Base-by-base conservation (phyloP, 192 early-diverging fungal species). In the Linnemannia zychae region DNA sequence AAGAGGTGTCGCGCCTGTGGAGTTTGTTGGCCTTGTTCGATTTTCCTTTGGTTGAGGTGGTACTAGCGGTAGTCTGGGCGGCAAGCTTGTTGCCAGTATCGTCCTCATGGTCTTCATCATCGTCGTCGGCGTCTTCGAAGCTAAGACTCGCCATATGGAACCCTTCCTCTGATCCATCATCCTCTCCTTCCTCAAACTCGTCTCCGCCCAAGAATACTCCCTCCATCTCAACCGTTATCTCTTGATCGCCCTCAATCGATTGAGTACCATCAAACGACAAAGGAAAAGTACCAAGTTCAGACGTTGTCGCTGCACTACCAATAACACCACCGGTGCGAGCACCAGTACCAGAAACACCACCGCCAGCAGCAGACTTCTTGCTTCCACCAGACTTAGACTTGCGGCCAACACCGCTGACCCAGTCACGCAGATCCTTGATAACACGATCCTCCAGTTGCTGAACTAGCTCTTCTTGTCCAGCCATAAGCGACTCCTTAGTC, bases 391-490 rank as follows among this genome's bases (percentile, higher is more conserved):
- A 31, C 38, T 24, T 38, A 53, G 15, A n/a, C 47, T 79, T 79
- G 79, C 38, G 67, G 0, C 47, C 67, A 16, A 67, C 60, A 28
- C 78, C 79, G 7, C 20, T 40, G n/a, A 80, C 79, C 79, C 79
- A 80, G 49, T 80, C 79, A 0, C 37, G 48, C 6, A 80, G 67
- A 68, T 80, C 79, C 72, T 80, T 74, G 37, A 70, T 57, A 20
- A 80, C 44, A 3, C 48, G 65, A 33, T 70, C 50, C 31, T 80
- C 79, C 46, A 80, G 13, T 13, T 74, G 33, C 28, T 70, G 67
- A 46, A 80, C 79, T 5, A 80, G 6, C 4, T 80, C 79, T 12
- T 73, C 60, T 24, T 80, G 79, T 15, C 53, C 66, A 38, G 72
- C 72, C 34, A 80, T 46, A 11, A 80, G 52, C 4, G 37, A 24